phyloP scores from a whole-genome alignment of 345 rosid genomes.

The Camelina laxa region DNA sequence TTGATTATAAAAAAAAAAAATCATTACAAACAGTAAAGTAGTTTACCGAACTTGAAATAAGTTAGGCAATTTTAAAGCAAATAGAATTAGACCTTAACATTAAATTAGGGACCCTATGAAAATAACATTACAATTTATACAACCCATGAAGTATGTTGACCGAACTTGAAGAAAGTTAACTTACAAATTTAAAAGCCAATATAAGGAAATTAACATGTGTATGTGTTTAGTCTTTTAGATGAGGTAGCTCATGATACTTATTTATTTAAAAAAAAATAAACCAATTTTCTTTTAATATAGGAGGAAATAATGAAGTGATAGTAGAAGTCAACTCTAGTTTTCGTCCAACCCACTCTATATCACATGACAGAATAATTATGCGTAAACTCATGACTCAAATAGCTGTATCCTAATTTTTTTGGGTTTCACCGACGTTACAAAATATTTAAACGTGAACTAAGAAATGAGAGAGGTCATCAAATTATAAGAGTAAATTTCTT shows the following conservation, averaged over 20 bases:
- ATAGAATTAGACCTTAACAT: slow-evolving; percentile 8
- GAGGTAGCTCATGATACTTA: no score
- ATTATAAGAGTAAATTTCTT: no score
- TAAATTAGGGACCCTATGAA: neutral
- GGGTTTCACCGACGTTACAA: neutral
- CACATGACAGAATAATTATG: neutral
- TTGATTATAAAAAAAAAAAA: neutral
- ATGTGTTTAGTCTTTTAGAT: neutral
- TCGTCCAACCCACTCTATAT: neutral
- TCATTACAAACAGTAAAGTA: slow-evolving; percentile 15
- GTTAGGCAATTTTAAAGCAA: slow-evolving; percentile 25
- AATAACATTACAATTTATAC: neutral
- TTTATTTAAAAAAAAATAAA: no score
- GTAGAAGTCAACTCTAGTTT: slow-evolving; percentile 33
- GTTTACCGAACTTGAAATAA: slow-evolving; percentile 20
- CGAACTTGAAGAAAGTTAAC: neutral
- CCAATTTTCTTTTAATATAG: no score
- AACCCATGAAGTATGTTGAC: neutral
- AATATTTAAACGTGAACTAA: slow-evolving; percentile 14
- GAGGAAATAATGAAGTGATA: no score
- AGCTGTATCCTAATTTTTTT: neutral
- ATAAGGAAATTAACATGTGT: neutral
- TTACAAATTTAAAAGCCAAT: neutral
- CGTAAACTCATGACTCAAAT: neutral
- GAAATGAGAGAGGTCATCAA: neutral